Evolutionary conservation across 1,284 basidiomycete species (phyloP), one percentile per base, ranked within the genome.

Genomic region (Leccinum pallidistipes): DNA sequence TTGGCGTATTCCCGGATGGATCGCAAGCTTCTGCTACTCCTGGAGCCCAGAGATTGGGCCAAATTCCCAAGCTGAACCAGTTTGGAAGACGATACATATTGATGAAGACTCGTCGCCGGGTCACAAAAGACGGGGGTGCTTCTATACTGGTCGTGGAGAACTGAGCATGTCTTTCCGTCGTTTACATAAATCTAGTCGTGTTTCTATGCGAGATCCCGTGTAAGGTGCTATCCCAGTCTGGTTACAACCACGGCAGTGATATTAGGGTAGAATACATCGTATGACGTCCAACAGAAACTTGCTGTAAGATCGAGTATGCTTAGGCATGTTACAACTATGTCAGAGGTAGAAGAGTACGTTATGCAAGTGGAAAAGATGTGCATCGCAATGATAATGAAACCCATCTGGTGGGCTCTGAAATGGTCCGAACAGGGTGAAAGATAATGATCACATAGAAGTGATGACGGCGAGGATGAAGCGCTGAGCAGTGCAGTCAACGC

Each of bases 51-150:
- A 66, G 61, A 59, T 4, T 34, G 4, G 55, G 21, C 14, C 74
- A 72, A 31, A 63, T 71, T 6, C 74, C 75, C 2, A 70, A 62
- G 54, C 61, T 69, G 63, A 67, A 64, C 55, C 73, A 75, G 18
- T 81, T 88, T 57, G 86, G 86, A 3, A 79, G 87, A 3, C 74
- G 81, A 0, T 86, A 83, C 57, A 63, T 88, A 7, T 63, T 87
- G 16, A 77, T 86, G 67, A 85, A 85, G 69, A 87, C 86, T 0
- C 76, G 88, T 14, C 78, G 78, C 55, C 79, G 88, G 3, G 76
- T 89, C 27, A 88, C 88, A 0, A 70, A 68, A 9, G 87, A 90
- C 65, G 87, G 88, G 14, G 87, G 87, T 12, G 83, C 82, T 0
- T 88, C 87, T 0, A 68, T 87, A 34, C 77, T 88, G 34, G 84